Base-by-base conservation (phyloP, 805 yeast species). In the Wickerhamomyces pijperi region DNA sequence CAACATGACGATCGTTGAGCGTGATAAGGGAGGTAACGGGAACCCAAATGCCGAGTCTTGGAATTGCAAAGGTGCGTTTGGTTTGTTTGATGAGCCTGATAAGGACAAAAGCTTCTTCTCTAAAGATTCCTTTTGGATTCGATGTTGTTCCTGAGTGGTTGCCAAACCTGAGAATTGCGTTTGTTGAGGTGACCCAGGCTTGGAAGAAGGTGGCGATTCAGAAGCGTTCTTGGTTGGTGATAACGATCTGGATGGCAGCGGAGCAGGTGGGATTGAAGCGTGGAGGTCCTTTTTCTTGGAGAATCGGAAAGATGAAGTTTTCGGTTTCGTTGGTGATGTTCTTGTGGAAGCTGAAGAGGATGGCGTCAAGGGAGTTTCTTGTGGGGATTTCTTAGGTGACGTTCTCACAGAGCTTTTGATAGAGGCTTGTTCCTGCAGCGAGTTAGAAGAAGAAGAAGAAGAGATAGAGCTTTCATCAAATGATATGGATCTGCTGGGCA, bases 21-120 rank as follows among this genome's bases (percentile, higher is more conserved):
- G 71, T 0, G 90, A 78, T 15, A 85, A 72, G 29, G 87, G 86
- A 1, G 94, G 94, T 39, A 83, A 61, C 6, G 94, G 94, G 59
- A 83, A 83, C 3, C 94, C 94, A 61, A 83, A 82, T 3, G 94
- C 90, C 20, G 90, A 80, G 47, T 82, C 94, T 3, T 84, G 70
- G 57, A 74, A 74, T 39, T 70, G 65, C 21, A 75, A 60, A 3
- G 79, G 77, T 19, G 75, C 74, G 47, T 75, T 75, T 3, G 80
- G 75, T 41, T 59, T 64, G 1, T 51, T 60, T 18, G 54, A 48
- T 7, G 60, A 56, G 42, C 57, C 64, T 19, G 51, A 60, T 40
- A 60, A 55, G 8, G 63, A 58, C 16, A 25, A 13, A 9, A 61
- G 44, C 45, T 59, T 45, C 33, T 41, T 40, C 11, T 37, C 39